Percentiles rank a stretch among this genome's conserved stretches.
Conservation (phyloP, 2,329 filamentous ascomycete genomes). For the Exophiala sp. region DNA sequence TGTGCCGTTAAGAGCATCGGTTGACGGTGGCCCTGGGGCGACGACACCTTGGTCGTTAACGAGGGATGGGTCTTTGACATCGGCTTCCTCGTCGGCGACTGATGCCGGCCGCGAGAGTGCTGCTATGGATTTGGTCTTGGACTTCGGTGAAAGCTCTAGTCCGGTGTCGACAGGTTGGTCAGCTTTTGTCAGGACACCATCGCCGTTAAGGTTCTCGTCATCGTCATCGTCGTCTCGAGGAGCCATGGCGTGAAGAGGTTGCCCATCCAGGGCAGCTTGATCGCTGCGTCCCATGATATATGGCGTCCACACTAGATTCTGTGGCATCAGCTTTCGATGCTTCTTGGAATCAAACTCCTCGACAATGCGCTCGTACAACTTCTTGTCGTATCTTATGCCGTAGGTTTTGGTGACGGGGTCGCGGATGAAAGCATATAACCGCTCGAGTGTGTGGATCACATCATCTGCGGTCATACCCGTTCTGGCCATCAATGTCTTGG, state of each 20-base stretch:
- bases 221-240: constrained; percentile 67
- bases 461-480: constrained; percentile 97
- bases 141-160: constrained; percentile 18
- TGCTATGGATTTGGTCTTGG: constrained; percentile 7
- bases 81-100: constrained; percentile 3
- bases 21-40: constrained; percentile 28
- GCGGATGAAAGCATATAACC: constrained; percentile 79
- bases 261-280: constrained; percentile 76
- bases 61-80: constrained; percentile 13
- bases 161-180: constrained; percentile 32
- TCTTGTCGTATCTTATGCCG: constrained; percentile 79
- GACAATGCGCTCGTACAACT: constrained; percentile 83
- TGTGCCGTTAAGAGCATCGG: constrained; percentile 17
- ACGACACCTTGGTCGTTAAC: constrained; percentile 20
- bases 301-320: constrained; percentile 86
- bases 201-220: constrained; percentile 30
- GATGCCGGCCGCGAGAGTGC: constrained; percentile 8
- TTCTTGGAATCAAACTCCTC: constrained; percentile 84
- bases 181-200: constrained; percentile 11
- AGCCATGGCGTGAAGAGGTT: constrained; percentile 80
- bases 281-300: constrained; percentile 92
- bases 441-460: constrained; percentile 89
- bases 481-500: constrained; percentile 49
- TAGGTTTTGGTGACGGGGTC: constrained; percentile 87
- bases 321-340: constrained; percentile 78